Percentiles rank a stretch among this genome's conserved stretches.
These are phyloP conservation scores for Aquanectria penicillioides DNA, from an alignment of 2,329 filamentous ascomycete genomes.

Conservation along the genomic window DNA sequence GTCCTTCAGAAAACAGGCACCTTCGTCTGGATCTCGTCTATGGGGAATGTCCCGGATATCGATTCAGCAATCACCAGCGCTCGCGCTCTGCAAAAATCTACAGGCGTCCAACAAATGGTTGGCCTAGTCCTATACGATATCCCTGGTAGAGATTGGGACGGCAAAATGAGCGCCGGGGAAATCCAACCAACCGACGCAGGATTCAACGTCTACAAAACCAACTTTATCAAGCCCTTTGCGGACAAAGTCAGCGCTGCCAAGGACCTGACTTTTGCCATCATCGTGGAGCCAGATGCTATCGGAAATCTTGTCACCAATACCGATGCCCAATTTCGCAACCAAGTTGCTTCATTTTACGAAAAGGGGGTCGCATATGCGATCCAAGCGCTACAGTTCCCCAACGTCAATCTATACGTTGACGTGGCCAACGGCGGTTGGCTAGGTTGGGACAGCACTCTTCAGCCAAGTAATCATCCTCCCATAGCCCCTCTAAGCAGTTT, in stretches of 20 bases:
- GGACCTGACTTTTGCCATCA: conserved; percentile 11
- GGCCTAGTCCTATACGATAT: conserved; percentile 20
- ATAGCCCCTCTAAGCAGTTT: not conserved
- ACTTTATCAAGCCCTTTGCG: conserved; percentile 12
- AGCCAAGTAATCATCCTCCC: conserved; percentile 7
- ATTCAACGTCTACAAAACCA: conserved; percentile 3
- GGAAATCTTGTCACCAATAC: conserved; percentile 14
- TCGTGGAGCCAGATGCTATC: conserved; percentile 15
- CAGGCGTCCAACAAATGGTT: conserved; percentile 7
- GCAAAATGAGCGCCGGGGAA: not conserved
- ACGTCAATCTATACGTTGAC: conserved; percentile 13
- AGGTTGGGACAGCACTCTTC: conserved; percentile 5
- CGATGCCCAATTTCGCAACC: not conserved
- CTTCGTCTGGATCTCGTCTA: conserved; percentile 18
- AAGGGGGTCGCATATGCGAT: conserved; percentile 6
- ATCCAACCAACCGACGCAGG: not conserved
- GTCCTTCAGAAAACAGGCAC: conserved; percentile 7
- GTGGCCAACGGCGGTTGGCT: conserved; percentile 16
- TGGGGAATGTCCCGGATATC: conserved; percentile 7
- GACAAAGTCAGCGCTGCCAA: not conserved
- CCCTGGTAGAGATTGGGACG: conserved; percentile 11
- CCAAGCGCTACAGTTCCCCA: conserved; percentile 11
- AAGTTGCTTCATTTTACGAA: conserved; percentile 9
- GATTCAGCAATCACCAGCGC: conserved; percentile 11
- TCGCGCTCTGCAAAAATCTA: not conserved